Base-by-base conservation (phyloP, 2,329 filamentous ascomycete genomes). In the Fusarium foetens region DNA sequence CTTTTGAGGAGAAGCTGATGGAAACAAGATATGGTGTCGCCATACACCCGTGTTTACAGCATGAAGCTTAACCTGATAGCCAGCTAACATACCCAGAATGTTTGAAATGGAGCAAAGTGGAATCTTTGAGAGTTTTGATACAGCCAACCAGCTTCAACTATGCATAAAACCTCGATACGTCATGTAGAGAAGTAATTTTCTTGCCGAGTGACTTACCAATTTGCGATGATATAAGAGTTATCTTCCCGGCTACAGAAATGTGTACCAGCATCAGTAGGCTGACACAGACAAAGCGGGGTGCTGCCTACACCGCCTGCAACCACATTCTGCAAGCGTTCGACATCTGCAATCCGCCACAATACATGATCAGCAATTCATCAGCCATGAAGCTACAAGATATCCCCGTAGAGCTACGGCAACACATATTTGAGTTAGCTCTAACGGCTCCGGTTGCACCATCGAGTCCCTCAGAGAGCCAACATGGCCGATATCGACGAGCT, bases 61-160 rank as follows among this genome's bases (percentile, higher is more conserved):
- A 13, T 33, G 12, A 33, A 33, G 31, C 13, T 33, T 33, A 33
- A 5, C 31, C 31, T 33, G 2, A 14, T 14, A 13, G 6, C 31
- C 12, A 33, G 12, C 12, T 2, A 33, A 13, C 6, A 6, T 6
- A 13, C 14, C 12, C 4, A 5, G 12, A 5, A 4, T 14, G 4
- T 33, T 14, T 33, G 31, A 33, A 14, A 39, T 39, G 38, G n/a
- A 39, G 21, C 38, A 3, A 25, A 19, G 14, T 43, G 25, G 19
- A 25, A 4, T 17, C 23, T 5, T 25, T 11, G 17, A 25, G 7
- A 19, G 23, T 45, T 45, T 25, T 9, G 5, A 12, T 12, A 10
- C 42, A 17, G 16, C 16, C n/a, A 17, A 19, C 11, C 16, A 27
- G 13, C 17, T 25, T 25, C 41, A 14, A 19, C 6, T 14, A 27